phyloP scores from a whole-genome alignment of 176 grass and related monocot species.

The Oryza glumipatula region DNA sequence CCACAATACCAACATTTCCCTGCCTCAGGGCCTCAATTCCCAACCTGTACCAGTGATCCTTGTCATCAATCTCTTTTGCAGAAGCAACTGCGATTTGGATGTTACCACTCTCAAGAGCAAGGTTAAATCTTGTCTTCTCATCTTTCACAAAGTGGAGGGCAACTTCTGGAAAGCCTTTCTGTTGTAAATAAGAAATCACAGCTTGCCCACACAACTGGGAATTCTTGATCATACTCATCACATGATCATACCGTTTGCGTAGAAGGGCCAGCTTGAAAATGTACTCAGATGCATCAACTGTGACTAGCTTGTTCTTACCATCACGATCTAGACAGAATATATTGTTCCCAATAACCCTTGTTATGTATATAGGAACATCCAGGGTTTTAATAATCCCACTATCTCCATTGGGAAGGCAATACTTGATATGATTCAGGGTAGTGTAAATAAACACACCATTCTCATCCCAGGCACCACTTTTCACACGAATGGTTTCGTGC shows the following conservation, averaged over 20 bases:
- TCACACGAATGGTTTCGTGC: conserved; percentile 99
- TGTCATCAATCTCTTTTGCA: conserved; percentile 98
- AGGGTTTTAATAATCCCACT: conserved; percentile 94
- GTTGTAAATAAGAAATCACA: conserved; percentile 95
- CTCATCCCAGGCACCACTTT: conserved; percentile 99
- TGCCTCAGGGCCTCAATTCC: conserved; percentile 95
- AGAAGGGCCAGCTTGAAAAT: conserved; percentile 95
- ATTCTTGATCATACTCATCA: conserved; percentile 97
- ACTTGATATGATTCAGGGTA: conserved; percentile 98
- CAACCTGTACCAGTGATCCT: conserved; percentile 95
- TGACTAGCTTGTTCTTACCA: conserved; percentile 79
- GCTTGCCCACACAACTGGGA: conserved; percentile 96
- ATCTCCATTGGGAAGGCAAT: conserved; percentile 96
- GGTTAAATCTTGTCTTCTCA: conserved; percentile 95
- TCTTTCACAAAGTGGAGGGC: conserved; percentile 99
- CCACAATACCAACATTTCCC: conserved; percentile 96
- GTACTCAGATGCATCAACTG: conserved; percentile 96
- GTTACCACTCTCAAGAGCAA: conserved; percentile 96
- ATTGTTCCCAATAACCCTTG: conserved; percentile 75
- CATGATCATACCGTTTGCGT: conserved; percentile 85
- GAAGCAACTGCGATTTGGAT: conserved; percentile 99
- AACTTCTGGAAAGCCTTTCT: conserved; percentile 98
- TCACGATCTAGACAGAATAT: conserved; percentile 93
- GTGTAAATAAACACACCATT: conserved; percentile 90
- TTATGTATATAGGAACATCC: conserved; percentile 95